Base-by-base conservation (phyloP, 768 basidiomycete genomes). In the Auricularia auricula-judae region DNA sequence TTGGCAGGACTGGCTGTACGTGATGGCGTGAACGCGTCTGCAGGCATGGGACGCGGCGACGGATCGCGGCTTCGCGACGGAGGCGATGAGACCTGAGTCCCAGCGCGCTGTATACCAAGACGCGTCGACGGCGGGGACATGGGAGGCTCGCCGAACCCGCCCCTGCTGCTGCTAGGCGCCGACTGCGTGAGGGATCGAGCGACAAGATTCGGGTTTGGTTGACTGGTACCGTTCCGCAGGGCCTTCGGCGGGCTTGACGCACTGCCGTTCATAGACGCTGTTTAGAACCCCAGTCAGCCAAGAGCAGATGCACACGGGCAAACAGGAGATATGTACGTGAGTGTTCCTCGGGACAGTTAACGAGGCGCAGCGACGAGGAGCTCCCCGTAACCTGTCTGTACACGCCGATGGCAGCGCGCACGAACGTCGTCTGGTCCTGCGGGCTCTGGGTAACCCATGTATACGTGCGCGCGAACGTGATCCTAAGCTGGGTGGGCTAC, bases 391-490 rank as follows among this genome's bases (percentile, higher is more conserved):
- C 71, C 72, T 66, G 65, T n/a, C 68, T 65, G 65, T 73, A 77
- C 10, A 76, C 70, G 63, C 84, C 81, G 65, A 93, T 75, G 47
- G 89, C 68, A 1, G 87, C 79, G 47, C 81, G 79, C 61, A 97
- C 72, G 73, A 98, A 98, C 12, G 75, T 75, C 12, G 77, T 68
- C 72, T 96, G 95, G 69, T 98, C 93, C 33, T 72, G 72, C 36
- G 80, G 72, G 64, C 81, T 82, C 70, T 96, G 94, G 0, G 93
- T 90, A 71, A 87, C 82, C 94, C 95, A 98, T 72, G 78, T 81
- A 76, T 98, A 98, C 33, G 91, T 86, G 73, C 91, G 83, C n/a
- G 89, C 86, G 62, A 98, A 81, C 1, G 91, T 93, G 66, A 98
- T 80, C 70, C 87, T 89, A 75, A 96, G 89, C 21, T 80, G 76